Percentiles rank a stretch among this genome's conserved stretches.
phyloP scores from a whole-genome alignment of 345 rosid genomes.

The Hibiscus tridactylites region DNA sequence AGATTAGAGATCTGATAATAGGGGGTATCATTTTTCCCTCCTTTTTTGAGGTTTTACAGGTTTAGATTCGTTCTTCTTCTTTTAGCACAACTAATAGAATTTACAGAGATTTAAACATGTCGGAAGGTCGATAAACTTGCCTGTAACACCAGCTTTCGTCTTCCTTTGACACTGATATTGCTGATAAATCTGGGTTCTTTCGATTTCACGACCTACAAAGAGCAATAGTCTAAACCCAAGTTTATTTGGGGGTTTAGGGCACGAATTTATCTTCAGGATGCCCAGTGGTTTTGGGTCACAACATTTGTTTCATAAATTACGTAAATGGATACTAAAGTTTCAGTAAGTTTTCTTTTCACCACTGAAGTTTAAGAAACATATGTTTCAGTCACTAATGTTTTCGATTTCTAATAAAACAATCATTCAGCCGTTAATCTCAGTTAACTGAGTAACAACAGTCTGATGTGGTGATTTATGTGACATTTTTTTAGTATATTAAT shows the following conservation, averaged over 20 bases:
- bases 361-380: no score
- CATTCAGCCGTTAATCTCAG: no score
- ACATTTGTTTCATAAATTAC: not conserved
- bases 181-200: not conserved
- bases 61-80: not conserved
- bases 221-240: not conserved
- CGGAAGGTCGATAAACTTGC: not conserved
- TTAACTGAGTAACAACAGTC: no score
- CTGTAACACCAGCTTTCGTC: not conserved
- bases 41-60: not conserved
- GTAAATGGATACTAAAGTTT: no score
- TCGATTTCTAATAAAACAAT: no score
- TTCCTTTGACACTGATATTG: not conserved
- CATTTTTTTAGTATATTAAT: no score
- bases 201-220: not conserved
- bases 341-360: no score
- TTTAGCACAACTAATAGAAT: not conserved
- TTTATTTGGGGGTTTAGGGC: not conserved
- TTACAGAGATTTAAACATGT: not conserved
- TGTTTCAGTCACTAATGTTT: no score
- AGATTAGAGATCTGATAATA: conserved; percentile 9
- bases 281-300: not conserved
- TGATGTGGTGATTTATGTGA: no score
- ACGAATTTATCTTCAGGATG: not conserved
- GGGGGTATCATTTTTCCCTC: conserved; percentile 6